Conservation (phyloP, 2,329 filamentous ascomycete genomes). For the Drechslerella dactyloides region DNA sequence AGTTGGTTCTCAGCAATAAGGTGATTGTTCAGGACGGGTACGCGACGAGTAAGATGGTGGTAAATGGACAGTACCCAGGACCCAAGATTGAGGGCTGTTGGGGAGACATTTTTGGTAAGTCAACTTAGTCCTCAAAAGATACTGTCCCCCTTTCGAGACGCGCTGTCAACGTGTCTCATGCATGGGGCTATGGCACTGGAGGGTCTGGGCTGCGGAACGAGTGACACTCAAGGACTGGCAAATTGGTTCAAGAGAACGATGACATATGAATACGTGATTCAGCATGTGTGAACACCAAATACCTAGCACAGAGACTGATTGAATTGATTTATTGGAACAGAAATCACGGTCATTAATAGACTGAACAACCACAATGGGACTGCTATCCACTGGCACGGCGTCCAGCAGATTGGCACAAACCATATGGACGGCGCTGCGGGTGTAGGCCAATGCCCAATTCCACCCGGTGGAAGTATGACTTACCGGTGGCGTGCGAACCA, state of each 20-base stretch:
- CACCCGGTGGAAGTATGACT: slow-evolving; percentile 60
- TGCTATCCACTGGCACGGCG: slow-evolving; percentile 66
- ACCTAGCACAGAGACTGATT: too few relatives aligned
- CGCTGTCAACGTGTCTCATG: too few relatives aligned
- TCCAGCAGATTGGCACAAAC: slow-evolving; percentile 63
- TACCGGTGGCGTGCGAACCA: slow-evolving; percentile 67
- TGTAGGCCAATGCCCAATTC: slow-evolving; percentile 63
- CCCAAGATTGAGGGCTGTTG: slow-evolving; percentile 70
- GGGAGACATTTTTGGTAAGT: slow-evolving; percentile 61
- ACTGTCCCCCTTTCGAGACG: too few relatives aligned
- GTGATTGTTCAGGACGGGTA: slow-evolving; percentile 67
- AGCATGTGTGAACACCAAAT: too few relatives aligned
- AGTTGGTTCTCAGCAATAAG: slow-evolving; percentile 64
- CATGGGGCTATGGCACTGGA: too few relatives aligned
- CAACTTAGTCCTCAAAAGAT: slow-evolving; percentile 35
- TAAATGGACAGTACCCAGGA: slow-evolving; percentile 72
- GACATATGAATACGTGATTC: too few relatives aligned
- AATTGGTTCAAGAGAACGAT: too few relatives aligned
- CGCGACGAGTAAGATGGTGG: slow-evolving; percentile 60
- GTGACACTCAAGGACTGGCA: too few relatives aligned
- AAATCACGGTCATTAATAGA: slow-evolving; percentile 59
- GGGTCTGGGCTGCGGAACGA: too few relatives aligned
- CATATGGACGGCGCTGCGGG: slow-evolving; percentile 66
- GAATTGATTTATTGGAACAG: too few relatives aligned
- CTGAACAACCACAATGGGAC: slow-evolving; percentile 57